Evolutionary conservation across 2,329 filamentous ascomycete species (phyloP), one percentile per base, ranked within the genome.

Genomic region (Xylaria digitata): DNA sequence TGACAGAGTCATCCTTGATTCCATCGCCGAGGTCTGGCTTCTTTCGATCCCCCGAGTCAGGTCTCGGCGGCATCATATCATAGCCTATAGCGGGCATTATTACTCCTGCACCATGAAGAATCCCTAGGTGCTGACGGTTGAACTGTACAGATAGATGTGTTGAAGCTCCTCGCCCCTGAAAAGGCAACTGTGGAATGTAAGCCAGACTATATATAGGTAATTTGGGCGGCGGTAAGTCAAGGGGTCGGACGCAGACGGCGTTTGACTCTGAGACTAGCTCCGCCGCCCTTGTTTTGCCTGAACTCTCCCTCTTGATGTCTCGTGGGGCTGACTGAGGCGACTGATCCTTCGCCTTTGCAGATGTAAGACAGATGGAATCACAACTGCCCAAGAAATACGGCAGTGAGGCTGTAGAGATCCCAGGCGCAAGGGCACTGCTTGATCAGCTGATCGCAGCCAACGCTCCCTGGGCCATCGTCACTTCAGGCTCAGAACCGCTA

Each of bases 151-250:
- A 97, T 98, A 75, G 96, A 99, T 74, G 89, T 92, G 2, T 85
- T 99, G 65, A 87, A 87, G 77, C 83, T 94, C 32, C 87, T 97
- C 65, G 90, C 92, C 69, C 92, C 93, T 17, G 89, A 92, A 73
- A 93, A 93, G 77, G 96, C 96, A 48, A 97, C 91, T 74, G 95
- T 92, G 93, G 93, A 97, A 71, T 97, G 93, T 96, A 81, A 82
- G 92, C 37, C 46, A 70, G 13, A 67, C 70, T 63, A 68, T 70
- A 64, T 42, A 64, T 55, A 52, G 37, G 50, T 34, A 59, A 55
- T 59, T 49, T 8, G 32, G 53, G 52, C 46, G 11, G 30, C 11
- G 37, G 26, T 32, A 40, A 37, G 26, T 26, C 26, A 69, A 48
- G 57, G 61, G 52, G 56, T 59, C 61, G 55, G 46, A 49, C 50